Conservation (phyloP, 495 filamentous ascomycete genomes). For the Chaetomidium leptoderma region DNA sequence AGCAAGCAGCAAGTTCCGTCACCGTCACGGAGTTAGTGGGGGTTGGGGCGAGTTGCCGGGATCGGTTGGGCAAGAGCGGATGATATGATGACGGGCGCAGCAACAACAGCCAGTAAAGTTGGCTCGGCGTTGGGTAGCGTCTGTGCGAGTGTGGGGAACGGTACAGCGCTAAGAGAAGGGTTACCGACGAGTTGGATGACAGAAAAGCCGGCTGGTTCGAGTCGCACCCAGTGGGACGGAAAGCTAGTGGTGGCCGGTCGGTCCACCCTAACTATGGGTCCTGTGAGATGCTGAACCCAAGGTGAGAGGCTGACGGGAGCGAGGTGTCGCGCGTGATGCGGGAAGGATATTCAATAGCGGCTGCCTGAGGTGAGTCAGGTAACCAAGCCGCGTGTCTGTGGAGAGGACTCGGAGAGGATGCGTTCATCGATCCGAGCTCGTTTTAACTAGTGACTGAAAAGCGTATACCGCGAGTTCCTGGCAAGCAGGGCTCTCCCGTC, state of each 20-base stretch:
- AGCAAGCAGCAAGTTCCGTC: neutral
- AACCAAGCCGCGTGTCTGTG: too few relatives aligned
- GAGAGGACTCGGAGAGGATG: too few relatives aligned
- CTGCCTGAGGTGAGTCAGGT: too few relatives aligned
- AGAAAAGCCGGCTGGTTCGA: conserved; percentile 18
- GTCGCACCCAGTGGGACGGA: conserved; percentile 14
- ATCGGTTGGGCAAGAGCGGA: conserved; percentile 8
- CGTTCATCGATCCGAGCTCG: neutral
- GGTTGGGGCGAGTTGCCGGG: neutral
- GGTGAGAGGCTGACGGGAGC: too few relatives aligned
- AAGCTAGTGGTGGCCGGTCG: conserved; percentile 7
- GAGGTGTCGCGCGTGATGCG: neutral
- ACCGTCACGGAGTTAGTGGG: conserved; percentile 1
- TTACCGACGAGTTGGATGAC: conserved; percentile 29
- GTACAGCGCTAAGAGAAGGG: conserved; percentile 19
- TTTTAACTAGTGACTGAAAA: neutral
- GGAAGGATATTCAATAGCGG: too few relatives aligned
- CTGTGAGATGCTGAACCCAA: neutral
- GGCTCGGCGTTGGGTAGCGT: conserved; percentile 16
- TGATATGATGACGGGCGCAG: neutral
- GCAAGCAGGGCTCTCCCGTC: conserved; percentile 7
- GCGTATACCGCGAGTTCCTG: neutral
- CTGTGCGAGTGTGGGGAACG: conserved; percentile 28
- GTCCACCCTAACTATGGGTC: neutral
- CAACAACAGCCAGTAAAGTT: conserved; percentile 1